Base-by-base conservation (phyloP, 164 flowering plant genomes). In the Magnolia officinalis region DNA sequence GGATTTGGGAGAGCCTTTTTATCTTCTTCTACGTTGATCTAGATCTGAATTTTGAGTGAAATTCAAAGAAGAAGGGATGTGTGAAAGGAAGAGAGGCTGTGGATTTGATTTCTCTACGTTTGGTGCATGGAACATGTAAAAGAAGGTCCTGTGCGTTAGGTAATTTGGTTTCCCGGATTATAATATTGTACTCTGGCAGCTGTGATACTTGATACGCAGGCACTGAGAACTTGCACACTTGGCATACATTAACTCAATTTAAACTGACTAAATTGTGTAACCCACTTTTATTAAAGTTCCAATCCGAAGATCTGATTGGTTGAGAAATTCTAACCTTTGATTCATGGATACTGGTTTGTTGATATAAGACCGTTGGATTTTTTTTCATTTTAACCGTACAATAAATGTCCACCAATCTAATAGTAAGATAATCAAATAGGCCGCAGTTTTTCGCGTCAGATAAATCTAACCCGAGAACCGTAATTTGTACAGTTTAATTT, bases 111-210 rank as follows among this genome's bases (percentile, higher is more conserved):
- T 26, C 20, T 21, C 31, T 65, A 75, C 66, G 78, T 70, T 79
- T 63, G 81, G 81, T 79, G 81, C 81, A 75, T 66, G 81, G 78
- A 2, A 10, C 61, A 55, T 55, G 14, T 63, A 50, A 63, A 50
- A 23, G 64, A 14, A 16, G 61, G 61, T 50, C n/a, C 20, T 14
- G 6, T 7, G 6, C 11, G 72, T 72, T 67, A 61, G 80, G 76
- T 78, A 59, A 50, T 49, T 78, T 64, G 68, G 64, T 78, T 78
- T 37, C 13, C 61, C 61, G 11, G 61, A 52, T 8, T 8, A 52
- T 52, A 8, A 8, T 8, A 1, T 10, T 55, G 16, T 55, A 55
- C 61, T 55, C 61, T 16, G 61, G 61, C 61, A 55, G 13, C 18
- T 10, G 61, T 10, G 2, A 16, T 10, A 16, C 61, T 55, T 16